Percentiles rank a stretch among this genome's conserved stretches.
phyloP scores from a whole-genome alignment of 305 asterid species.

The Rubia peregrina region DNA sequence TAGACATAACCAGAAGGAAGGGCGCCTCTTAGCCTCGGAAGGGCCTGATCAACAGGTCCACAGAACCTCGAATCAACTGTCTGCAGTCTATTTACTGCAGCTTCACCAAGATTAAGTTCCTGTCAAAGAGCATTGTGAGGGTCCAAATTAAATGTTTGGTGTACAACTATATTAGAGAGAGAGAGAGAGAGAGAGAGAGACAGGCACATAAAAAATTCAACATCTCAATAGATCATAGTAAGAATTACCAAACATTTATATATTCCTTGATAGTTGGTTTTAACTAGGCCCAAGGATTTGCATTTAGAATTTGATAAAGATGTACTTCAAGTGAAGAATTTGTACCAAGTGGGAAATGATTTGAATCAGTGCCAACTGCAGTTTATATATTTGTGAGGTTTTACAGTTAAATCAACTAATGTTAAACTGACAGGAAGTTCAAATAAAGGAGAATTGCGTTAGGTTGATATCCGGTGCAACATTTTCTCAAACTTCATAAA shows the following conservation, averaged over 20 bases:
- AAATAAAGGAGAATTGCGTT: not conserved
- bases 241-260: not conserved
- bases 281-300: not conserved
- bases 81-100: conserved; percentile 78
- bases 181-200: not conserved
- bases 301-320: not conserved
- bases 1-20: conserved; percentile 66
- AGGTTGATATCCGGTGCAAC: too few species aligned
- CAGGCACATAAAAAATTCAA: not conserved
- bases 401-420: not conserved
- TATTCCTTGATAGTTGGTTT: not conserved
- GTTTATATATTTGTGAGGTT: not conserved
- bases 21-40: conserved; percentile 98
- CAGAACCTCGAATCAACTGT: conserved; percentile 96
- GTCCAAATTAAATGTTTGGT: not conserved
- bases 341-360: not conserved
- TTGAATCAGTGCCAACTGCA: not conserved
- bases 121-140: conserved; percentile 25
- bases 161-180: not conserved
- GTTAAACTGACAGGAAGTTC: not conserved
- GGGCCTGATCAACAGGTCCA: conserved; percentile 84
- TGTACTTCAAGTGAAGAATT: too few species aligned
- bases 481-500: too few species aligned
- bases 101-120: conserved; percentile 93
- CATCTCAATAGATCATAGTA: not conserved